These are phyloP conservation scores for Lyophyllum decastes DNA, from an alignment of 768 basidiomycete species.

Conservation along the genomic window DNA sequence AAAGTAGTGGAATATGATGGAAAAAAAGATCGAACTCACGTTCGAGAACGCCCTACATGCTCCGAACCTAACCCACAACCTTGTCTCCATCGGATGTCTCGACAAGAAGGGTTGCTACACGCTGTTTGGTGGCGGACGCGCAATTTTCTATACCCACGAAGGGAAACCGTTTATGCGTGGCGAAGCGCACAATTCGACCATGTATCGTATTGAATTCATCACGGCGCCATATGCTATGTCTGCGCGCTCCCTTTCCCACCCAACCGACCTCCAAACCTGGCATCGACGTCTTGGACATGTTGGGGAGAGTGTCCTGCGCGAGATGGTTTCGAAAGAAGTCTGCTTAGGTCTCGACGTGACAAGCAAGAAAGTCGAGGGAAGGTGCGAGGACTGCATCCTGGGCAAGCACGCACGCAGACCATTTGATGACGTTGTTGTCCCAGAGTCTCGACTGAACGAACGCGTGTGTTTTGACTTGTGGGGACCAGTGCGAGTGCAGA, in stretches of 20 bases:
- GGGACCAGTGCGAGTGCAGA: neutral
- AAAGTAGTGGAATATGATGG: neutral
- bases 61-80: neutral
- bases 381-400: neutral
- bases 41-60: conserved; percentile 2
- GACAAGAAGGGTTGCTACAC: neutral
- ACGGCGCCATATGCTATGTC: neutral
- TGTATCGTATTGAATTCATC: neutral
- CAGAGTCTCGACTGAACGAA: neutral
- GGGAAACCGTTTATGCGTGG: neutral
- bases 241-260: neutral
- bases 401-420: neutral
- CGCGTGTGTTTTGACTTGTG: neutral
- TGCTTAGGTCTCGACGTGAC: neutral
- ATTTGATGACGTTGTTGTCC: neutral
- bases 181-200: neutral
- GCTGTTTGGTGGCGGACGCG: neutral
- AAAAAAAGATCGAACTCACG: neutral
- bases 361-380: neutral
- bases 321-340: neutral
- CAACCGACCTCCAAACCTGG: neutral
- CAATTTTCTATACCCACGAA: neutral
- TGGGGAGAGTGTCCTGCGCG: neutral
- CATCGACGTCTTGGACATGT: neutral
- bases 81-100: conserved; percentile 4